Evolutionary conservation across 441 rosid genomes (phyloP), one percentile per base, ranked within the genome.

Genomic region (Rhodomyrtus psidioides): DNA sequence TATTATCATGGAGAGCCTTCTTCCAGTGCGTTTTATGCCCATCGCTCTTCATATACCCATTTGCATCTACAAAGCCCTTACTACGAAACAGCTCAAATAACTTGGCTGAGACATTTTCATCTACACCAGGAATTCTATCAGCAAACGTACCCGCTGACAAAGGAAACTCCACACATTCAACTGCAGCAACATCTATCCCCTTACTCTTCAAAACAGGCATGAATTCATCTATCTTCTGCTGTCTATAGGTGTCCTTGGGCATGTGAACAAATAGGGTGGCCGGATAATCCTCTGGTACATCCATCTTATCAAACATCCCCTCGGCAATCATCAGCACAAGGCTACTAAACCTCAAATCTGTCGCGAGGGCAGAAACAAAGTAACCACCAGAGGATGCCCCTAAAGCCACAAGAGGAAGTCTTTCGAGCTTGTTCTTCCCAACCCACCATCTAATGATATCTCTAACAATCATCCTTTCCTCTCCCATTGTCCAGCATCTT

Each of bases 351-450:
- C 86, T 89, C 89, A 96, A 70, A 46, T 70, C 85, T 12, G 85
- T 86, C 39, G 98, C 97, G 23, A 97, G 93, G 19, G 94, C 93
- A 81, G 99, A 96, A 79, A 95, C 93, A 88, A 97, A 97, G 91
- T 94, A 90, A 7, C 98, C 98, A 89, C 99, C 98, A 56, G 99
- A 97, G 23, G 99, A 96, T 85, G 99, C 99, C 28, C 99, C 99
- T 86, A 96, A 89, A 70, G 94, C 98, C 65, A 94, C 96, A 83
- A 96, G 93, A 83, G 98, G 99, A 88, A 97, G 94, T 84, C 84
- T 92, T 62, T 91, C 92, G 27, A 95, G 94, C 53, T 92, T 84
- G 84, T 94, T 92, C 81, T 83, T 90, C 83, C 70, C 82, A 16
- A 93, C 81, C 99, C 98, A 96, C 91, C 92, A 89, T 51, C 27